Evolutionary conservation across 202 grass and related monocot species (phyloP), one percentile per base, ranked within the genome.

Genomic region (Dendrocalamus latiflorus): DNA sequence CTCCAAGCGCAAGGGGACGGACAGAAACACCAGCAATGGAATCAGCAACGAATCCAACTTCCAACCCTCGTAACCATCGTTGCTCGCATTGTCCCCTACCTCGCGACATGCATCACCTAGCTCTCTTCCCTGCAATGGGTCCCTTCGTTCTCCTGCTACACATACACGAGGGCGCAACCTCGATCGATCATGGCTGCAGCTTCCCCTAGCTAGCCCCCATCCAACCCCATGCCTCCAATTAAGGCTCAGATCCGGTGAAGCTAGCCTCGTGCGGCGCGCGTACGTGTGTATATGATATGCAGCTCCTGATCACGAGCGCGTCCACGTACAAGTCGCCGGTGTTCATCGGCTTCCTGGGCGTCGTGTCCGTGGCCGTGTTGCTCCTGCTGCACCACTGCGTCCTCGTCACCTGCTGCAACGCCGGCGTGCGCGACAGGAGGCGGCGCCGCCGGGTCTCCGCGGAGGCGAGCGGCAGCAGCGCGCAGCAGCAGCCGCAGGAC

Each of bases 1-100:
- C 6, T 47, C 73, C 86, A 78, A 88, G 36, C 66, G 28, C 22
- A 76, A 83, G 0, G 9, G 18, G 21, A 65, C 85, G 47, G 10
- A 20, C 43, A 44, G 43, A 37, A 17, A 13, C 6, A 84, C 44
- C 85, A 80, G 16, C 49, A 6, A 67, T 25, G 50, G 68, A 21
- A 70, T 51, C 78, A 44, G 43, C 43, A 12, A 44, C 24, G 15
- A 62, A 44, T 24, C 8, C 18, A 9, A 18, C 12, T n/a, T n/a
- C n/a, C n/a, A n/a, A n/a, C n/a, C 79, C 69, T 89, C 53, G 87
- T 14, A 89, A 85, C 13, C 87, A 85, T 70, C 87, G 87, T 16
- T 38, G 36, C 18, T 20, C 26, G 12, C 10, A 8, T 81, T 85
- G 87, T 81, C 87, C 9, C 17, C 75, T 18, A n/a, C n/a, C n/a